Base-by-base conservation (phyloP, 1,284 basidiomycete species). In the Ceraceosorus bombacis region DNA sequence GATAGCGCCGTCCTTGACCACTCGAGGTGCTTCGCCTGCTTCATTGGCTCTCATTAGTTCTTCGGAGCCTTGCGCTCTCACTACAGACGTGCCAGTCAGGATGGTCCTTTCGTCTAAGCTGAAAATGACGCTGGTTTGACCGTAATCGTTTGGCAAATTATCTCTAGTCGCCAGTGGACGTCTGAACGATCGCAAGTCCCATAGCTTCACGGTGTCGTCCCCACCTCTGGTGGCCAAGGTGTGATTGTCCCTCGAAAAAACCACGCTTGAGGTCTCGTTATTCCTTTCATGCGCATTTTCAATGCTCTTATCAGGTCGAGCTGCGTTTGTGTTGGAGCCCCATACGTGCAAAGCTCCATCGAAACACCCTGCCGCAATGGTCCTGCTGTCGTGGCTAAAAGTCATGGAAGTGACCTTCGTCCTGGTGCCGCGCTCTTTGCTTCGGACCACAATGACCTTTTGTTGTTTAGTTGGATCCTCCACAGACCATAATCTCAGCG, bases 401-500 rank as follows among this genome's bases (percentile, higher is more conserved):
- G 41, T 49, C 7, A 69, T 51, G 5, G 87, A 79, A 5, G 88
- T 89, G 12, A 98, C 87, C 75, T 91, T 92, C 9, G 94, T 97
- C 65, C 92, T 83, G 13, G 89, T 87, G n/a, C 95, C 95, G 54
- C 93, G 83, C 68, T 94, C 90, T 78, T 94, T 96, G 15, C 90
- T 93, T 79, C 93, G 94, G 67, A 96, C 88, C 8, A 96, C 91
- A 67, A 98, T 92, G 41, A 96, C 90, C 0, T 85, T 84, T 80
- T 91, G 91, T 76, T 96, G 92, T 78, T 93, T 93, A 52, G 87
- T 83, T 71, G 85, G 87, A 71, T 90, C 85, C 70, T 89, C 87
- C 7, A 86, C 83, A 68, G 97, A 88, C 95, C 95, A 99, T 78
- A 99, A 88, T 87, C 93, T 84, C 59, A 97, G 87, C 0, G 95